Percentiles rank a stretch among this genome's conserved stretches.
These are phyloP conservation scores for Isochrysis galbana DNA, from an alignment of 78 protist genomes.

Conservation along the genomic window DNA sequence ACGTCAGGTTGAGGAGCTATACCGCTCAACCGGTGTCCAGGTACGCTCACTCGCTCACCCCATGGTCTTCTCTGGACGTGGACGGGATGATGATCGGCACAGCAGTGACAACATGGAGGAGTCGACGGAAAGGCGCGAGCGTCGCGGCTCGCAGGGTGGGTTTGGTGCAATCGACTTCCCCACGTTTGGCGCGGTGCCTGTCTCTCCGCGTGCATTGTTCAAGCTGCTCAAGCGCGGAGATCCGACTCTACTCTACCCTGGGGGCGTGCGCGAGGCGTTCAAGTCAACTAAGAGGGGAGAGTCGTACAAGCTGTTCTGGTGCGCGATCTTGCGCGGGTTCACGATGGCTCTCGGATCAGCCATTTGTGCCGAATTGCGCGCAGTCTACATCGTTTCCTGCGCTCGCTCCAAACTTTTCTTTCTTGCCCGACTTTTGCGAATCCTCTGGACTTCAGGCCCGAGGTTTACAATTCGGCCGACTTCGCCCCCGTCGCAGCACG, in stretches of 20 bases:
- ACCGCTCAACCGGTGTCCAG: background rate
- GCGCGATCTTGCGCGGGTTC: too few relatives aligned
- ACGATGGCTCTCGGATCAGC: too few relatives aligned
- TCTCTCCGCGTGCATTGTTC: background rate
- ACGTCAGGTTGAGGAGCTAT: background rate
- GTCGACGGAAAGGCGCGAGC: background rate
- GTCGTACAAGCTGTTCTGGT: conserved; percentile 1
- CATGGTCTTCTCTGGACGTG: background rate
- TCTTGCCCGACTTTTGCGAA: too few relatives aligned
- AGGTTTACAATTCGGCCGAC: background rate
- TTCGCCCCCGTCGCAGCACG: background rate
- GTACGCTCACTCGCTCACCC: conserved; percentile 26
- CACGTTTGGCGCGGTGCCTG: background rate
- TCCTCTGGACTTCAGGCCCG: too few relatives aligned
- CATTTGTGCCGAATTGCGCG: too few relatives aligned
- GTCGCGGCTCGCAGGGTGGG: background rate
- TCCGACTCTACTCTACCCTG: background rate
- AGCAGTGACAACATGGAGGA: too few relatives aligned
- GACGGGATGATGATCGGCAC: too few relatives aligned
- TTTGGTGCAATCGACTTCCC: background rate
- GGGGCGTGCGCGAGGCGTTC: conserved; percentile 36
- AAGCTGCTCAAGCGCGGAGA: background rate
- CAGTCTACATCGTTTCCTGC: too few relatives aligned
- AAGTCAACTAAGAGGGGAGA: background rate
- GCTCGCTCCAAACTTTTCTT: too few relatives aligned